Evolutionary conservation across 176 grass and related monocot species (phyloP).

Genomic region (Poa pratensis): DNA sequence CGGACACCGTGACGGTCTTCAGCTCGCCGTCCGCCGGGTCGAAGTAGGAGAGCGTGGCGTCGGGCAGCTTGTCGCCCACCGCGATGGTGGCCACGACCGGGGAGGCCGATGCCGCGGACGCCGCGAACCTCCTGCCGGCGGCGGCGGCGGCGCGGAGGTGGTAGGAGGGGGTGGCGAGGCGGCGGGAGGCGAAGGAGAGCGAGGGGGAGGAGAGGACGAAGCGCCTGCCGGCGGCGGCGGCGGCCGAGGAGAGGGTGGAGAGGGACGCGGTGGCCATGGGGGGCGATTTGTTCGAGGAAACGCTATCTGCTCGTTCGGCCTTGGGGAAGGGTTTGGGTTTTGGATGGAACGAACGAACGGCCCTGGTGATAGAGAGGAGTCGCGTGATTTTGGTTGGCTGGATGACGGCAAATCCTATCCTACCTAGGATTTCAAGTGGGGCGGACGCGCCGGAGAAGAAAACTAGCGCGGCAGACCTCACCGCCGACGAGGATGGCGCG

Average conservation of each 20-base stretch:
- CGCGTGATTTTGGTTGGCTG: conserved; percentile 5
- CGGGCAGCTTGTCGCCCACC: conserved; percentile 75
- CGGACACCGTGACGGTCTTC: conserved; percentile 52
- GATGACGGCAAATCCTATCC: too few relatives aligned
- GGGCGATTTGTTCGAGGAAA: conserved; percentile 37
- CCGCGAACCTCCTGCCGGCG: background rate
- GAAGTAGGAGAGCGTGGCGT: conserved; percentile 81
- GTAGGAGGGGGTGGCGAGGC: background rate
- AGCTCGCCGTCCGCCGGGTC: conserved; percentile 60
- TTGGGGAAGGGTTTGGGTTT: conserved; percentile 6
- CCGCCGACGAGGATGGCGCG: too few relatives aligned
- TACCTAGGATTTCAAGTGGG: too few relatives aligned
- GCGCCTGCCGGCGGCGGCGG: conserved; percentile 17
- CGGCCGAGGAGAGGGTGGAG: conserved; percentile 16
- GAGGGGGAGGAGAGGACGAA: conserved; percentile 25
- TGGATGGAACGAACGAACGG: conserved; percentile 2
- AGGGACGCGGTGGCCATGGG: conserved; percentile 40
- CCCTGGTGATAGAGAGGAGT: conserved; percentile 7
- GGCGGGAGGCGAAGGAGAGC: conserved; percentile 35
- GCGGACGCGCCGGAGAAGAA: too few relatives aligned
- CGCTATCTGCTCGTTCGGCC: conserved; percentile 12
- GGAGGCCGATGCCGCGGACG: conserved; percentile 2
- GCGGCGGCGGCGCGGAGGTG: background rate
- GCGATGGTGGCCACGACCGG: conserved; percentile 54
- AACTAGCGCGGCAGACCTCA: too few relatives aligned